Conservation (phyloP, 2,329 filamentous ascomycete species). For the Phaeophleospora eucalypticola region DNA sequence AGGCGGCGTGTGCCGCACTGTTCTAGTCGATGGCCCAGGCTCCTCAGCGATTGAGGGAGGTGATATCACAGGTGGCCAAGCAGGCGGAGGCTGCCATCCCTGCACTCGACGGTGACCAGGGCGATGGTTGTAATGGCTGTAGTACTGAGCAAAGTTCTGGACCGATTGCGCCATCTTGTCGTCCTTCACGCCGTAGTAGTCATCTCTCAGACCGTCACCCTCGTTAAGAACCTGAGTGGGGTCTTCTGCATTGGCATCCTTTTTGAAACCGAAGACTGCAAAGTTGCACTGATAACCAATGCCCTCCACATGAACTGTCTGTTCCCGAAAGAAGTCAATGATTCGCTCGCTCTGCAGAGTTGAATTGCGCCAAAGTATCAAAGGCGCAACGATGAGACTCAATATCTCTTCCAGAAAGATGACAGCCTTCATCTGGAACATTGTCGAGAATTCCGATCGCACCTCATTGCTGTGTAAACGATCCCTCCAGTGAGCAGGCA, state of each 20-base stretch:
- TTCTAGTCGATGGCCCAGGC: conserved; percentile 4
- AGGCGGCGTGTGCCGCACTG: conserved; percentile 2
- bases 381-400: conserved; percentile 86
- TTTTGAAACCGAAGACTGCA: conserved; percentile 95
- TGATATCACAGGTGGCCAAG: conserved; percentile 30
- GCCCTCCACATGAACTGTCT: conserved; percentile 94
- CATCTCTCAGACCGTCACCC: conserved; percentile 63
- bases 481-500: conserved; percentile 81
- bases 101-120: conserved; percentile 23
- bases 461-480: conserved; percentile 93
- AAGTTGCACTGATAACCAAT: conserved; percentile 96
- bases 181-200: conserved; percentile 93
- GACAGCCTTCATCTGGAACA: conserved; percentile 88
- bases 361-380: conserved; percentile 80
- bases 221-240: conserved; percentile 33
- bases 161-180: conserved; percentile 98
- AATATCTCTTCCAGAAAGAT: conserved; percentile 91
- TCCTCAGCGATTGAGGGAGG: conserved; percentile 24
- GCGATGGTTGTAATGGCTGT: conserved; percentile 43
- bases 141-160: conserved; percentile 91
- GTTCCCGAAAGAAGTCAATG: conserved; percentile 96
- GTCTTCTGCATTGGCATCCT: conserved; percentile 55
- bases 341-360: conserved; percentile 87
- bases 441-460: conserved; percentile 78
- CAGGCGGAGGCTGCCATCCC: conserved; percentile 30